Evolutionary conservation across 2,329 filamentous ascomycete species (phyloP).

Genomic region (Epichloe typhina): DNA sequence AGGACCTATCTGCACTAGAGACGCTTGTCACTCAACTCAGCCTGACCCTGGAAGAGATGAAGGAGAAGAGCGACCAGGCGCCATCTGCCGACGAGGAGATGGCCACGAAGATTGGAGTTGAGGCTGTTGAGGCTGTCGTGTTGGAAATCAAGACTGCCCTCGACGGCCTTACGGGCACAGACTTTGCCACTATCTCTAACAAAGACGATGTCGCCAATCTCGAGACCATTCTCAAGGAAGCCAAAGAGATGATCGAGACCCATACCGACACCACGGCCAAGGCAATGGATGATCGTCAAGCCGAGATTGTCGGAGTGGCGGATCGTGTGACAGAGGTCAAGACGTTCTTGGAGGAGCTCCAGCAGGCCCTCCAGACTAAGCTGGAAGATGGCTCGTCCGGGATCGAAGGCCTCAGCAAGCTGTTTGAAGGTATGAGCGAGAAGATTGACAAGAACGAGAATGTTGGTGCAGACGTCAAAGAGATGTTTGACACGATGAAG

Average conservation of each 20-base stretch:
- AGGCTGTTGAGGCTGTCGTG: slow-evolving; percentile 66
- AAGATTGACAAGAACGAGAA: slow-evolving; percentile 44
- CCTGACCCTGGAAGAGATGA: slow-evolving; percentile 61
- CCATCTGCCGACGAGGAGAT: slow-evolving; percentile 43
- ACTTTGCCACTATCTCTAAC: slow-evolving; percentile 56
- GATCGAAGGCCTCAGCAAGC: slow-evolving; percentile 58
- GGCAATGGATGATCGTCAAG: slow-evolving; percentile 70
- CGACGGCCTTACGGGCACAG: slow-evolving; percentile 57
- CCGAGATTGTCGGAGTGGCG: slow-evolving; percentile 66
- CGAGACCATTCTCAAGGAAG: slow-evolving; percentile 55
- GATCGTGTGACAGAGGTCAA: slow-evolving; percentile 72
- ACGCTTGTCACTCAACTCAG: slow-evolving; percentile 68
- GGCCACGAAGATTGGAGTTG: slow-evolving; percentile 69
- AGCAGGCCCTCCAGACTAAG: slow-evolving; percentile 61
- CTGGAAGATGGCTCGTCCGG: slow-evolving; percentile 63
- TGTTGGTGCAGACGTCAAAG: slow-evolving; percentile 51
- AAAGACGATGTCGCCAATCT: slow-evolving; percentile 59
- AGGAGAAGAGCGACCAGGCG: slow-evolving; percentile 39
- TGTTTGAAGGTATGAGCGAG: slow-evolving; percentile 54
- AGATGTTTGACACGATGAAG: slow-evolving; percentile 63
- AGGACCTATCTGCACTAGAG: slow-evolving; percentile 67
- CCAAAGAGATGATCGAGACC: slow-evolving; percentile 52
- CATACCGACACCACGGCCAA: slow-evolving; percentile 64
- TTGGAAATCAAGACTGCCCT: slow-evolving; percentile 74
- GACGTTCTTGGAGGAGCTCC: slow-evolving; percentile 62